Percentiles rank a stretch among this genome's conserved stretches.
Evolutionary conservation across 345 rosid species (phyloP).

Genomic region (Syzygium aqueum): DNA sequence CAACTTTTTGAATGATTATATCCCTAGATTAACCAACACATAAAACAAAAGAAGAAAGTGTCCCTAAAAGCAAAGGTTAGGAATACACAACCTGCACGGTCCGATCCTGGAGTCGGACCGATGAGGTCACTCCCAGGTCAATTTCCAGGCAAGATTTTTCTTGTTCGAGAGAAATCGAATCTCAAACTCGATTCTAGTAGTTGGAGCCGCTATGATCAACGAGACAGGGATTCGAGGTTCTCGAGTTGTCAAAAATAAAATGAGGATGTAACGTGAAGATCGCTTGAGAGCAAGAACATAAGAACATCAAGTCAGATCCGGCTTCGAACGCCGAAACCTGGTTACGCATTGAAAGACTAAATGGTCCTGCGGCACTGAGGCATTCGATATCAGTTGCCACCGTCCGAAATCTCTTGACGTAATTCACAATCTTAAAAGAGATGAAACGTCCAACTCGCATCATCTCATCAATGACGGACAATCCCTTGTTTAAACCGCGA

Average conservation of each 20-base stretch:
- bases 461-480: not conserved
- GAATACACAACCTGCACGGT: accelerated
- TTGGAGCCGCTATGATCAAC: not conserved
- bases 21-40: not conserved
- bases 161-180: too few relatives aligned
- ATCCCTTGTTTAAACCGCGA: not conserved
- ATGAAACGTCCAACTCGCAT: not conserved
- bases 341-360: not conserved
- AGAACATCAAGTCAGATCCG: not conserved
- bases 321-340: not conserved
- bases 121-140: not conserved
- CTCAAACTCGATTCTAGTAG: not conserved
- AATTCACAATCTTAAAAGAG: not conserved
- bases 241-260: not conserved
- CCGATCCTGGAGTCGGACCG: not conserved
- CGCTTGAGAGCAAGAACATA: not conserved
- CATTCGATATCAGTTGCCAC: not conserved
- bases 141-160: not conserved
- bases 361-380: not conserved
- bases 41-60: not conserved
- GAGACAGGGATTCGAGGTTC: not conserved
- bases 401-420: not conserved
- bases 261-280: not conserved
- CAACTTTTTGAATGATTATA: too few relatives aligned
- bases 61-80: not conserved